Evolutionary conservation across 2,329 filamentous ascomycete species (phyloP), one percentile per base, ranked within the genome.

Genomic region (Didymella arachidicola): DNA sequence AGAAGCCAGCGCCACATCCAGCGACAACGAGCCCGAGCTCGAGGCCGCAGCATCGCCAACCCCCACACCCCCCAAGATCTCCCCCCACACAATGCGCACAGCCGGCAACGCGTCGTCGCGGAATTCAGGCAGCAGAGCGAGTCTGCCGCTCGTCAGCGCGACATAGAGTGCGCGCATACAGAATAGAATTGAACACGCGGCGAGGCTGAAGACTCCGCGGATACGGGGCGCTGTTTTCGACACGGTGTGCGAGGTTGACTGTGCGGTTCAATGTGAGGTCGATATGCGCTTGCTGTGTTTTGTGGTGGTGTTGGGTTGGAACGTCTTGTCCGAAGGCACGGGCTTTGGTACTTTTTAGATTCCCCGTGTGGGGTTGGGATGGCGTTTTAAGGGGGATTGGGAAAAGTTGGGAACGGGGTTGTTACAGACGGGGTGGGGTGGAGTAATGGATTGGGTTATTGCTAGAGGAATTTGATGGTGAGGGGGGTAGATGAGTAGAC

Each of bases 141-240:
- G 62, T 38, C 36, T 73, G 30, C 69, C 68, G n/a, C 62, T 74
- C 32, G 69, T 74, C 1, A 67, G 70, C 47, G 89, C 92, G 74
- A 92, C 89, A 7, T 84, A 81, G 0, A 84, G 87, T 18, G 18
- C n/a, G n/a, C 16, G 36, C 36, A n/a, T 19, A 1, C 2, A 36
- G 16, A 36, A 4, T 16, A n/a, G 18, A 18, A 1, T 16, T 5
- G 14, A 4, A 5, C 3, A 4, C 3, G 6, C 30, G 16, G 30
- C 12, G 30, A 32, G 30, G 30, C 30, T 3, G 30, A 32, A 16
- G 30, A 32, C 2, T 3, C 12, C 3, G 30, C 14, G 30, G 4
- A 11, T 30, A 4, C 12, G 29, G 8, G 29, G 1, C 10, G 30
- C 11, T 32, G 11, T 32, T 32, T 32, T 14, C 12, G 30, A 16